Evolutionary conservation across 176 grass and related monocot genomes (phyloP).

Genomic region (Eremochloa ophiuroides): DNA sequence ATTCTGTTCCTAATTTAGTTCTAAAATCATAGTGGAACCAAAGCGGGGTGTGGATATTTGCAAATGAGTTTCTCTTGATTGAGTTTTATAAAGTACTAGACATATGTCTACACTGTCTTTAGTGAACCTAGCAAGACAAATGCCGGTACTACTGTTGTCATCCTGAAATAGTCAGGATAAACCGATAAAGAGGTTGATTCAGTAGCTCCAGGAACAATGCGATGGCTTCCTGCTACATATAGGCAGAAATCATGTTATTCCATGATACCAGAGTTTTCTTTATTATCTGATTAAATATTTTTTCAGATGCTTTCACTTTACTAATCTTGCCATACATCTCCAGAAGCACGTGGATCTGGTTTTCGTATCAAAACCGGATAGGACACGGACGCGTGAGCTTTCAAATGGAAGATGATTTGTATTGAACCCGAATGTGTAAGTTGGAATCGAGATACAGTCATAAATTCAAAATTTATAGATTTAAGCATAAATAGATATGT

Average conservation of each 20-base stretch:
- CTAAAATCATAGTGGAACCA: neutral
- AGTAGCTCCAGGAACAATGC: constrained; percentile 48
- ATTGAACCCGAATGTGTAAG: too few relatives aligned
- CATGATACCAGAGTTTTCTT: constrained; percentile 67
- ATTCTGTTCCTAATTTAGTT: neutral
- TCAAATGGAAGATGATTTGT: too few relatives aligned
- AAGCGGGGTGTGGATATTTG: neutral
- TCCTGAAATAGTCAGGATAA: constrained; percentile 78
- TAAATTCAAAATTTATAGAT: too few relatives aligned
- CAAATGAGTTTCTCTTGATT: neutral
- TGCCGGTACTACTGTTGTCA: constrained; percentile 49
- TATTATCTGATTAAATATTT: constrained; percentile 47
- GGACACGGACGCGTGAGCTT: too few relatives aligned
- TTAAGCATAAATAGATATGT: too few relatives aligned
- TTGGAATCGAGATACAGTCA: too few relatives aligned
- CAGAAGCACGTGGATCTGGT: too few relatives aligned
- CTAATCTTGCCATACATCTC: constrained; percentile 74
- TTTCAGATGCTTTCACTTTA: constrained; percentile 42
- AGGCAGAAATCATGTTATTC: constrained; percentile 80
- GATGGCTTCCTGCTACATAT: constrained; percentile 52
- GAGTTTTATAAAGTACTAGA: too few relatives aligned
- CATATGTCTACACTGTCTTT: constrained; percentile 60
- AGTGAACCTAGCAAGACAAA: constrained; percentile 58
- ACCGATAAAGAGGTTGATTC: constrained; percentile 34
- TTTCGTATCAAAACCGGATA: too few relatives aligned